These are phyloP conservation scores for Elongisporangium prolatum DNA, from an alignment of 352 stramenopile species.

Conservation along the genomic window DNA sequence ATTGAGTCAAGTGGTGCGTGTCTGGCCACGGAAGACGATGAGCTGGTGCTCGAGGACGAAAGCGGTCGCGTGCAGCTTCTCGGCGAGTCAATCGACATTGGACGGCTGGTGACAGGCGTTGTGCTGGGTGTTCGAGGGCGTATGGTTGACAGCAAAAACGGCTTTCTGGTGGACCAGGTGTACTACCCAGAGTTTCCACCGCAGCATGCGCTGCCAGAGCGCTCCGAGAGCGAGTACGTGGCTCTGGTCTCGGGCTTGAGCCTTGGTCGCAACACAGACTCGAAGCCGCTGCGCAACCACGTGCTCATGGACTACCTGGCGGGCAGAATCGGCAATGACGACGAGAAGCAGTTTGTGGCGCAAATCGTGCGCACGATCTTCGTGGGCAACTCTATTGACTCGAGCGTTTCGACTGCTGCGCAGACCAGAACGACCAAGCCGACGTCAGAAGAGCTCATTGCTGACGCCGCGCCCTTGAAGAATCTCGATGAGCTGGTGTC, in stretches of 20 bases:
- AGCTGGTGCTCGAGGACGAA: conserved; percentile 86
- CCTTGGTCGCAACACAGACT: conserved; percentile 32
- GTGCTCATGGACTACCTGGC: conserved; percentile 77
- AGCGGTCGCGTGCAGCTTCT: conserved; percentile 78
- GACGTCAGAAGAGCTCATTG: conserved; percentile 28
- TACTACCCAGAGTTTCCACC: conserved; percentile 50
- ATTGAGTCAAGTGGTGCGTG: conserved; percentile 24
- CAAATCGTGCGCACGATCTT: conserved; percentile 76
- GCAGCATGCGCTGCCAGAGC: conserved; percentile 37
- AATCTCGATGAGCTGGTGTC: conserved; percentile 77
- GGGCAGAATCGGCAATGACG: conserved; percentile 45
- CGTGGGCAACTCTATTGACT: conserved; percentile 51
- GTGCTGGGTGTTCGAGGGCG: conserved; percentile 62
- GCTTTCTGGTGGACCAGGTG: conserved; percentile 59
- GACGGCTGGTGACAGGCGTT: conserved; percentile 64
- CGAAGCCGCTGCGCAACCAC: conserved; percentile 45
- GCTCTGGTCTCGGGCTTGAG: conserved; percentile 56
- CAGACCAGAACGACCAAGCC: conserved; percentile 35
- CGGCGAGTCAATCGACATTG: conserved; percentile 36
- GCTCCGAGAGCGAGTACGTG: conserved; percentile 54
- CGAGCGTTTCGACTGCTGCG: conserved; percentile 14
- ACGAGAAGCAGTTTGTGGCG: conserved; percentile 54
- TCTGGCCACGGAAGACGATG: conserved; percentile 66
- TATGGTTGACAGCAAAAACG: conserved; percentile 32
- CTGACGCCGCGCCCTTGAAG: conserved; percentile 48